Conservation (phyloP, 208 protist genomes). For the Crithidia sp. region DNA sequence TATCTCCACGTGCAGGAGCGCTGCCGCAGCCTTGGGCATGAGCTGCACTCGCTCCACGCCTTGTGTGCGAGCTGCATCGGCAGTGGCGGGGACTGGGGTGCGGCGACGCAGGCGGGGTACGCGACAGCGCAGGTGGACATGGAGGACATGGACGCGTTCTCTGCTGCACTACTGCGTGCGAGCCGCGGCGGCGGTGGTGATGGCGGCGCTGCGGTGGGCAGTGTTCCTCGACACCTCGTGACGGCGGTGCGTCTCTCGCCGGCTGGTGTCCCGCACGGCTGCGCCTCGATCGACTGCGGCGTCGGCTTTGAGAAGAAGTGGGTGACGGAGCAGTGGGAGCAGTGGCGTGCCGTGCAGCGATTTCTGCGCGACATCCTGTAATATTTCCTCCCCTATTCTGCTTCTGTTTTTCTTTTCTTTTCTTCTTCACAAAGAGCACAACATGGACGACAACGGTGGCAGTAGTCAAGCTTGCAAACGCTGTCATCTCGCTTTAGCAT, state of each 20-base stretch:
- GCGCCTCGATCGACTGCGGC: constrained; percentile 72
- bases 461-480: too few relatives aligned
- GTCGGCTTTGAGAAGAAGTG: constrained; percentile 71
- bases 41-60: constrained; percentile 27
- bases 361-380: constrained; percentile 26
- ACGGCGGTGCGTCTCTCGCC: constrained; percentile 21
- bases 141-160: constrained; percentile 40
- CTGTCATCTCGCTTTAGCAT: too few relatives aligned
- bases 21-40: constrained; percentile 19
- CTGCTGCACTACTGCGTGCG: not conserved
- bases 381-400: not conserved
- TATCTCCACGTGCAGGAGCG: constrained; percentile 30
- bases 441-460: too few relatives aligned
- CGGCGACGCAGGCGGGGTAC: constrained; percentile 7
- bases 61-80: constrained; percentile 47
- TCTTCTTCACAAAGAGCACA: not conserved
- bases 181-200: not conserved
- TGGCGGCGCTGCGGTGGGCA: constrained; percentile 4
- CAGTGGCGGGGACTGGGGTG: constrained; percentile 30
- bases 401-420: not conserved
- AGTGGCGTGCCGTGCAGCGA: constrained; percentile 54
- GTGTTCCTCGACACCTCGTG: constrained; percentile 15
- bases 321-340: constrained; percentile 43
- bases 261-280: constrained; percentile 34
- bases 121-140: constrained; percentile 25